phyloP scores from a whole-genome alignment of 148 eudicot species.

The Rhododendron kiyosumense region DNA sequence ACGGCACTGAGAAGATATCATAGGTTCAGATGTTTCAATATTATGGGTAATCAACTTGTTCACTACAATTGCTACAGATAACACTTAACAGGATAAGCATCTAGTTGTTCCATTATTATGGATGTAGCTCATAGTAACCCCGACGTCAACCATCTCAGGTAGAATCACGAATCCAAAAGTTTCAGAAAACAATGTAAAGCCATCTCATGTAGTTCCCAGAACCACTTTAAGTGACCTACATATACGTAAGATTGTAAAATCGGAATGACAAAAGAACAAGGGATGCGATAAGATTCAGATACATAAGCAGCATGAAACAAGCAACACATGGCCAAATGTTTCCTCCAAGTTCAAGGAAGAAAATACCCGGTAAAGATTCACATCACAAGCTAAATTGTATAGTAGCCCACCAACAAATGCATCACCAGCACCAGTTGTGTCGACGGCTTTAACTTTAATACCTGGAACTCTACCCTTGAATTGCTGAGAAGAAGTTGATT shows the following conservation, averaged over 20 bases:
- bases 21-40: not conserved
- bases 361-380: constrained; percentile 49
- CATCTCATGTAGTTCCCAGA: not conserved
- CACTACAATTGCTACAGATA: not conserved
- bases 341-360: not conserved
- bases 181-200: not conserved
- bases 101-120: not conserved
- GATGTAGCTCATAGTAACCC: not conserved
- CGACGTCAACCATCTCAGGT: not conserved
- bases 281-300: not conserved
- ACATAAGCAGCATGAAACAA: constrained; percentile 4
- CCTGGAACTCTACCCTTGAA: constrained; percentile 68
- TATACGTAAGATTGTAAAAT: not conserved
- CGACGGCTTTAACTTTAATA: constrained; percentile 63
- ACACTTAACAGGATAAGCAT: not conserved
- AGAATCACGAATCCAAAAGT: not conserved
- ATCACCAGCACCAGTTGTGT: constrained; percentile 96
- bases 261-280: not conserved
- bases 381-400: constrained; percentile 56
- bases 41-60: not conserved
- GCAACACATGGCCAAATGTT: not conserved
- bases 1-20: not conserved
- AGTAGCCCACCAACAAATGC: constrained; percentile 78
- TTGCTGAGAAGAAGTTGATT: constrained; percentile 34
- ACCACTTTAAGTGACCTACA: not conserved